Conservation (phyloP, 1,139 yeast species). For the Petasospora rhodanensis region DNA sequence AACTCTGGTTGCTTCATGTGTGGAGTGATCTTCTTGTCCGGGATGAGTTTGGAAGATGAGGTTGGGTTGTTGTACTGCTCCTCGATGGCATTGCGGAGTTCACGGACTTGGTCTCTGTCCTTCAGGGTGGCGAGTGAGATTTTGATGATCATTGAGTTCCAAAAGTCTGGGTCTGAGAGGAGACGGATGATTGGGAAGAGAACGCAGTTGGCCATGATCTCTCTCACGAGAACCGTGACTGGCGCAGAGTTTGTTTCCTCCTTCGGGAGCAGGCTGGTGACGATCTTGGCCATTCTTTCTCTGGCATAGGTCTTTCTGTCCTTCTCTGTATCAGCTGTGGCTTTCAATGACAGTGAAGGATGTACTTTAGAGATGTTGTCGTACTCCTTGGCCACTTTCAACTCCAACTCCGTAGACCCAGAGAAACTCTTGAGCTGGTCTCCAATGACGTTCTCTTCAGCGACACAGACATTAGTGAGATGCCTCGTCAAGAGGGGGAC, state of each 20-base stretch:
- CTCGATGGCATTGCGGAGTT: constrained; percentile 65
- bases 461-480: constrained; percentile 47
- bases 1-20: constrained; percentile 36
- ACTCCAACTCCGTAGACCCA: constrained; percentile 45
- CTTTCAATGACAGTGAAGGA: constrained; percentile 49
- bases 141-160: constrained; percentile 61
- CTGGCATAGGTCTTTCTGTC: constrained; percentile 53
- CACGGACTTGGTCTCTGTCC: constrained; percentile 72
- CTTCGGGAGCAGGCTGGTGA: constrained; percentile 48
- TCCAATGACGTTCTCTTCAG: constrained; percentile 43
- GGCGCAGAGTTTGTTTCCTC: constrained; percentile 49
- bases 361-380: constrained; percentile 54
- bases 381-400: constrained; percentile 57
- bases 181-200: constrained; percentile 51
- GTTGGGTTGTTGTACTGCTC: constrained; percentile 43
- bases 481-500: constrained; percentile 69
- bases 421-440: constrained; percentile 30
- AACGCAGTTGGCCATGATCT: constrained; percentile 56
- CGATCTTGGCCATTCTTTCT: constrained; percentile 36
- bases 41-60: too few species aligned
- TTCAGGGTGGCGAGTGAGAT: constrained; percentile 62
- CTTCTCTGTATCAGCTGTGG: constrained; percentile 35
- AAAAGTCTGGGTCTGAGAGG: constrained; percentile 70
- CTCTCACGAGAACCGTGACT: constrained; percentile 50
- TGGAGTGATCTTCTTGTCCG: constrained; percentile 26